Evolutionary conservation across 2,329 filamentous ascomycete genomes (phyloP).

Genomic region (Aspergillus nomiae): DNA sequence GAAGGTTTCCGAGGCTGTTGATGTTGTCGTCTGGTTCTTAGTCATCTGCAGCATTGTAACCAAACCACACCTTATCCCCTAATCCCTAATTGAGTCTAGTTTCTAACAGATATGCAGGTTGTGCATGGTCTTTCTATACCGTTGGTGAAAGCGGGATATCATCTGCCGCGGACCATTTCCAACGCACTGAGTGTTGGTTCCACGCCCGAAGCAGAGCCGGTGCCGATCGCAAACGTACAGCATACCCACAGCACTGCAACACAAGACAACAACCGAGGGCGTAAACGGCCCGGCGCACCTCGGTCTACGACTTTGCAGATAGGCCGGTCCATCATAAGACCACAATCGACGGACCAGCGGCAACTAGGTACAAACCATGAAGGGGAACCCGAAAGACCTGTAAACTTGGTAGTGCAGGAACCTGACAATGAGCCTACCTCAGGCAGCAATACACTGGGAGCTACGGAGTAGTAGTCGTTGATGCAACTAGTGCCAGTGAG

Average conservation of each 20-base stretch:
- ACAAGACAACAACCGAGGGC: conserved; percentile 26
- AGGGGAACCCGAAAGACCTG: conserved; percentile 37
- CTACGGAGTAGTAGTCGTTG: neutral
- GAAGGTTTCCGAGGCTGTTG: conserved; percentile 65
- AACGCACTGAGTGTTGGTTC: conserved; percentile 46
- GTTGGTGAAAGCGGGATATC: conserved; percentile 54
- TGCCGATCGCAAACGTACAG: conserved; percentile 28
- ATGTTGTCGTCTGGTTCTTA: conserved; percentile 82
- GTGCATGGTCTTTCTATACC: conserved; percentile 84
- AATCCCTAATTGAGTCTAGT: neutral
- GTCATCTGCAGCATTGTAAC: conserved; percentile 76
- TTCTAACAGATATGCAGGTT: conserved; percentile 49
- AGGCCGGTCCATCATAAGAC: conserved; percentile 27
- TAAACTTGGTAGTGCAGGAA: conserved; percentile 28
- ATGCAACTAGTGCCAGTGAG: neutral
- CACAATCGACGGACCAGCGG: conserved; percentile 17
- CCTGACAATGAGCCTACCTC: neutral
- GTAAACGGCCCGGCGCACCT: conserved; percentile 26
- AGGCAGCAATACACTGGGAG: neutral
- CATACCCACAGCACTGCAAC: conserved; percentile 40
- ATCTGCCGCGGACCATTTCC: conserved; percentile 50
- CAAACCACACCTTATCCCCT: conserved; percentile 2
- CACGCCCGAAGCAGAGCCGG: conserved; percentile 30
- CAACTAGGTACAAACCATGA: conserved; percentile 24
- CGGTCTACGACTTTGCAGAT: conserved; percentile 29